Evolutionary conservation across 1,284 basidiomycete species (phyloP), one percentile per base, ranked within the genome.

Genomic region (Ganoderma meredithae): DNA sequence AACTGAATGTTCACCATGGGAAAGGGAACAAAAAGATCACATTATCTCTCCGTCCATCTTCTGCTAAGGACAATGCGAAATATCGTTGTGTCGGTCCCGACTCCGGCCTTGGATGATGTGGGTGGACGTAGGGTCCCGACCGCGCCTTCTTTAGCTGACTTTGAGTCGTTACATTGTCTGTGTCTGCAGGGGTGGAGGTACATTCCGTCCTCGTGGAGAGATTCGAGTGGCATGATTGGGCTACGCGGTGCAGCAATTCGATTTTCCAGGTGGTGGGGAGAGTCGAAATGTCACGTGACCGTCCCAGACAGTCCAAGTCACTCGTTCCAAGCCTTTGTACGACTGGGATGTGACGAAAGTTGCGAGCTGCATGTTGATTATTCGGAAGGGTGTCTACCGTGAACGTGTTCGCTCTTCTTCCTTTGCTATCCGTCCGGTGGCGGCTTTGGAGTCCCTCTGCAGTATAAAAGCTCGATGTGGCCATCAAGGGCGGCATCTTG

Each of bases 331-430:
- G 55, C 55, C 55, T 58, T 60, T 60, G 58, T 40, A n/a, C 25
- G 66, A 53, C 10, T 63, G 59, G 39, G 58, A 22, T 65, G 63
- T 61, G 65, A 67, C 53, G 27, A 55, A 61, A 59, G 31, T 62
- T 52, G 58, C 19, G 60, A 31, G 60, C 58, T 49, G 65, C 69
- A 69, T 39, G 31, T 61, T 72, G 71, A 72, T 72, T 53, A 41
- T 68, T 68, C 39, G 25, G 61, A 62, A 67, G 43, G 65, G 58
- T 59, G 12, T 31, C 22, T 31, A 3, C 67, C 47, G 43, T n/a
- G n/a, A 40, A 19, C 27, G 53, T 22, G 12, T 17, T 6, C 58
- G 39, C 55, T 64, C 70, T 53, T 68, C 68, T 58, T 71, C 61
- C 68, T 65, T 69, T 71, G 66, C 65, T 53, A 60, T 55, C 62